phyloP scores from a whole-genome alignment of 2,329 filamentous ascomycete genomes.

The Tolypocladium tropicale region DNA sequence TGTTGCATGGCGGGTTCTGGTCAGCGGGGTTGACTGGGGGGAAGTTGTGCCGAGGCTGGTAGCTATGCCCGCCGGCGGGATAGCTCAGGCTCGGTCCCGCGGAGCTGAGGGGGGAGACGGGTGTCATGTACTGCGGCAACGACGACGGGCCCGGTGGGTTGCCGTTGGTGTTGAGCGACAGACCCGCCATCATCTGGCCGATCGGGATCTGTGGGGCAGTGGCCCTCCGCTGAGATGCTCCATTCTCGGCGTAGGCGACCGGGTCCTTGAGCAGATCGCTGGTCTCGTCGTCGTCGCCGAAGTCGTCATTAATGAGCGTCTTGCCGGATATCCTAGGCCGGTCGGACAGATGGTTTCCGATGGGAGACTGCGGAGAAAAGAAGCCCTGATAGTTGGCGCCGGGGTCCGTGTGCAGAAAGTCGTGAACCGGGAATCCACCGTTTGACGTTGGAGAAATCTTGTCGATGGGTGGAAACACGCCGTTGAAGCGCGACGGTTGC shows the following conservation, averaged over 20 bases:
- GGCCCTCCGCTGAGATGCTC: slow-evolving; percentile 44
- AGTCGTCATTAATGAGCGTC: slow-evolving; percentile 60
- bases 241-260: slow-evolving; percentile 60
- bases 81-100: slow-evolving; percentile 17
- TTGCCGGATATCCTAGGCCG: slow-evolving; percentile 54
- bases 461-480: slow-evolving; percentile 50
- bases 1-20: slow-evolving; percentile 96
- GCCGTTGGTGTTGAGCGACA: slow-evolving; percentile 57
- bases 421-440: slow-evolving; percentile 38
- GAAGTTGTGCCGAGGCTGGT: slow-evolving; percentile 50
- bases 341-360: slow-evolving; percentile 59
- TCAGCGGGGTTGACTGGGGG: slow-evolving; percentile 90
- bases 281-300: slow-evolving; percentile 57
- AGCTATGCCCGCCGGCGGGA: slow-evolving; percentile 38
- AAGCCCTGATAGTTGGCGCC: slow-evolving; percentile 48
- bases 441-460: slow-evolving; percentile 52
- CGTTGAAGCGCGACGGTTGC: slow-evolving; percentile 50
- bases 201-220: slow-evolving; percentile 66
- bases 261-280: slow-evolving; percentile 62
- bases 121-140: slow-evolving; percentile 38
- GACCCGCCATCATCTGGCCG: slow-evolving; percentile 48
- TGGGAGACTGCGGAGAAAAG: slow-evolving; percentile 65
- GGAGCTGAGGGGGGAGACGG: slow-evolving; percentile 22
- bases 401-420: slow-evolving; percentile 48
- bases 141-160: slow-evolving; percentile 38